Conservation (phyloP, 2,329 filamentous ascomycete genomes). For the Fusarium tjaetaba region DNA sequence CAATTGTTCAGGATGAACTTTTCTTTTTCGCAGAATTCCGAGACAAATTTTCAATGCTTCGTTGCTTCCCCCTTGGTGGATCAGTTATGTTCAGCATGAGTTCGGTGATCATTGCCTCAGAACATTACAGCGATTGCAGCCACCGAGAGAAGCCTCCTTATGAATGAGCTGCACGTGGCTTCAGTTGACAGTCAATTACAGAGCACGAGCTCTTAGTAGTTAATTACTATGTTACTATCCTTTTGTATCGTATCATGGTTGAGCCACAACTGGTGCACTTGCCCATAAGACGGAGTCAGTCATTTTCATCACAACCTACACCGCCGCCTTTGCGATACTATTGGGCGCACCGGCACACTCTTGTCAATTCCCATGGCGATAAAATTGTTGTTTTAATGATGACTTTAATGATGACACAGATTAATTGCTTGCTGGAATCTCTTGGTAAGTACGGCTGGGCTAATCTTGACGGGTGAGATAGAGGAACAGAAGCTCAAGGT, state of each 20-base stretch:
- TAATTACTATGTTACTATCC: accelerated
- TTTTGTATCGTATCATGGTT: not conserved
- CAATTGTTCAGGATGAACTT: accelerated
- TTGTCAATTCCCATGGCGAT: accelerated
- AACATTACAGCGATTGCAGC: accelerated
- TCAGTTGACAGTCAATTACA: accelerated
- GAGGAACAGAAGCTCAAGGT: too few species aligned
- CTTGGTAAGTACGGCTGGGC: too few species aligned
- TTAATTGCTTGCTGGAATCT: too few species aligned
- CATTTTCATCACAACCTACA: accelerated
- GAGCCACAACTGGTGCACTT: not conserved
- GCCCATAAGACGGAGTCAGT: accelerated
- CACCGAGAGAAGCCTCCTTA: not conserved
- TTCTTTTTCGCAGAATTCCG: accelerated
- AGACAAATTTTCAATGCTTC: not conserved
- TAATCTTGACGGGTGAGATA: too few species aligned
- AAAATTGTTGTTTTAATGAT: accelerated
- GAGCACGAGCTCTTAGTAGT: accelerated
- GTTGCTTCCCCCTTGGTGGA: not conserved
- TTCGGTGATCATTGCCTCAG: not conserved
- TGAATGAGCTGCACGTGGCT: accelerated
- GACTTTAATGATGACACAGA: accelerated
- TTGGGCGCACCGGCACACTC: accelerated
- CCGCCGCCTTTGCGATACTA: accelerated
- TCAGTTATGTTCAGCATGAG: too few species aligned